Base-by-base conservation (phyloP, 2,329 filamentous ascomycete species). In the Fusarium sp. region DNA sequence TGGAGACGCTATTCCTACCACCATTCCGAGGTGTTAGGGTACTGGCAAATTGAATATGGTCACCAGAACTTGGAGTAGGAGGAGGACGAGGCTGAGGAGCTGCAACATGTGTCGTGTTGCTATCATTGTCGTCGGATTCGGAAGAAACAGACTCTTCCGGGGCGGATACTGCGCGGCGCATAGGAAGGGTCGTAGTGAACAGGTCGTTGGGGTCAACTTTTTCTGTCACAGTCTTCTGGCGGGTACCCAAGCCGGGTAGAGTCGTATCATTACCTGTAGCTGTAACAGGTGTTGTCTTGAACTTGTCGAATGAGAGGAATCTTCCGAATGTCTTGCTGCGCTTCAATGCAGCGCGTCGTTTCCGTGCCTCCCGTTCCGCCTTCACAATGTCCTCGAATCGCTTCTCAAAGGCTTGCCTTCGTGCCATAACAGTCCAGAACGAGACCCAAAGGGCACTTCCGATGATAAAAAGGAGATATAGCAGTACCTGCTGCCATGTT, bases 361-460 rank as follows among this genome's bases (percentile, higher is more conserved):
- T 73, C 51, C 69, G 66, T 33, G 73, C 75, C 53, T 80, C 78
- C 31, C 77, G 76, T 61, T 82, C 78, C 46, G 77, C 76, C 67
- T 82, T 76, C 3, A 85, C 84, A 57, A 91, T 82, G 43, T 82
- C 79, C 57, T 85, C 79, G 62, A 92, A 89, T 21, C 87, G 85
- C 59, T 80, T 82, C 76, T 91, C 86, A 68, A 93, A 93, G 13
- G 87, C 88, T 60, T 82, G 80, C 71, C 85, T 88, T 39, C 90
- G 82, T 9, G 89, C 84, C 46, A 85, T 78, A 5, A 93, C 85
- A 4, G 91, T 90, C 67, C 86, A 88, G 34, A 87, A 86, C 2
- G 87, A 90, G 3, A 93, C 88, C 74, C 89, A 88, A n/a, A 92
- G 87, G 14, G 87, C 83, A 56, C 89, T 89, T 2, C 91, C 91